Conservation (phyloP, 1,139 yeast genomes). For the Candida dubliniensis region DNA sequence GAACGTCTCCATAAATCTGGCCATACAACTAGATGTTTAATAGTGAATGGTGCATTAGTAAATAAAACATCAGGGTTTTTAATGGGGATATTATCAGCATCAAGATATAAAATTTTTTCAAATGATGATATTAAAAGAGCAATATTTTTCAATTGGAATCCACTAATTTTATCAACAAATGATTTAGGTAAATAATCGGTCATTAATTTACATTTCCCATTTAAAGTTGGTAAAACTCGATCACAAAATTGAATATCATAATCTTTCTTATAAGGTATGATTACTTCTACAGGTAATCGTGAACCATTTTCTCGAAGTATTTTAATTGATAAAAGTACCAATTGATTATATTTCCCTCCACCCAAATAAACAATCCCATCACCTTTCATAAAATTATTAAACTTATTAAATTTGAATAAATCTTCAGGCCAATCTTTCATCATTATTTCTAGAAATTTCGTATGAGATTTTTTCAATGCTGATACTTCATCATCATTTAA, state of each 20-base stretch:
- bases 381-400: constrained; percentile 38
- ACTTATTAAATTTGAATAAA: constrained; percentile 20
- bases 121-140: constrained; percentile 37
- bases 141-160: constrained; percentile 35
- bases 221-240: constrained; percentile 28
- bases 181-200: constrained; percentile 29
- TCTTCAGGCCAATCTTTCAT: constrained; percentile 24
- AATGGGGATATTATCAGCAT: constrained; percentile 38
- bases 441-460: constrained; percentile 21
- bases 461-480: constrained; percentile 23
- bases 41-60: constrained; percentile 30
- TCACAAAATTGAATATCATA: constrained; percentile 34
- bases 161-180: constrained; percentile 21
- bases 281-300: constrained; percentile 57
- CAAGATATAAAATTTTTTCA: constrained; percentile 33
- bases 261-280: constrained; percentile 30
- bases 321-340: constrained; percentile 54
- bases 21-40: constrained; percentile 33
- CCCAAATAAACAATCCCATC: constrained; percentile 65
- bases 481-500: constrained; percentile 22
- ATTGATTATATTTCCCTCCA: constrained; percentile 59
- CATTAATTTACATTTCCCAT: constrained; percentile 35
- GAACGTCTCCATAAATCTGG: constrained; percentile 44
- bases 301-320: constrained; percentile 55
- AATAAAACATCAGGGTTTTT: constrained; percentile 35